Base-by-base conservation (phyloP, 73 alveolate species). In the Blepharisma japonicum region DNA sequence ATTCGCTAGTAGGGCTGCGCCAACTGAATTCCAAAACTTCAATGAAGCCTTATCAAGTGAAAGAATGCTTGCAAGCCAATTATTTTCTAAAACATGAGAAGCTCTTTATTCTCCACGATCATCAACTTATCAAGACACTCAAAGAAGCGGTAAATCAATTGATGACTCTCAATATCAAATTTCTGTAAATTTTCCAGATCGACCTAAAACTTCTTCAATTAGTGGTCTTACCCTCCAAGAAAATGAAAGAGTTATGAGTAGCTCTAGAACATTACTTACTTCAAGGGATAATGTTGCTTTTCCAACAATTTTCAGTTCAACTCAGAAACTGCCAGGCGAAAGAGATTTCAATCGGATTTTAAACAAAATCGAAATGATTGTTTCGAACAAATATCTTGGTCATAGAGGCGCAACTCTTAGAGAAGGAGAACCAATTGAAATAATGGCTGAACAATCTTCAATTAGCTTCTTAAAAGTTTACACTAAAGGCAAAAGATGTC, bases 331-430 rank as follows among this genome's bases (percentile, higher is more conserved):
- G 74, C 74, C 74, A 14, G 11, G 49, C 11, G 74, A 61, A 25
- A 14, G 5, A 14, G 74, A 61, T 61, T 61, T 61, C 5, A 18
- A n/a, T n/a, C 14, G 23, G 23, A 61, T 61, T 20, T 9, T 61
- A 11, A 61, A n/a, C 14, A 61, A 61, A 61, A n/a, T 61, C 23
- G 74, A 61, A 61, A 61, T 61, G 74, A 39, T 61, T 9, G 23
- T n/a, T 25, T 18, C 74, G 3, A 61, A 61, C 23, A n/a, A 25
- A 8, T 14, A n/a, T 20, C 47, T 39, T 14, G 74, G 74, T 2
- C 0, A 14, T 18, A 14, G 74, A 9, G 47, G 74, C 2, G 23
- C 23, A 14, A 61, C 23, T 61, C 46, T 61, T 14, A n/a, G 23
- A 18, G 74, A 61, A 20, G 74, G 74, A 0, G 74, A 61, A 20